Conservation (phyloP, 306 rosid genomes). For the Carpinus viminea region DNA sequence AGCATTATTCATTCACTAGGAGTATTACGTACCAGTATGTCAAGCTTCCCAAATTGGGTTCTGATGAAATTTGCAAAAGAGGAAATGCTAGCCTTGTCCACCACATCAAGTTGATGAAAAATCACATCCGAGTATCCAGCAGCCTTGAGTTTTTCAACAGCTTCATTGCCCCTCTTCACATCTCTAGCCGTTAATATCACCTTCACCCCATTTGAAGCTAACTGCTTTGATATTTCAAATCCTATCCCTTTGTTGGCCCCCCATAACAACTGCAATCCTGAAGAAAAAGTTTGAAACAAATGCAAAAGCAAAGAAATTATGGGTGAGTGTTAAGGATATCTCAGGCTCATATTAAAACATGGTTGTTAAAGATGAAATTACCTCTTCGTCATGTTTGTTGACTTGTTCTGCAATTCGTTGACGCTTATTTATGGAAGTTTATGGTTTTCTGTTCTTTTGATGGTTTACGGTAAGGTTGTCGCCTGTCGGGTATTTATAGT, state of each 20-base stretch:
- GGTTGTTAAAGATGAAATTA: not conserved
- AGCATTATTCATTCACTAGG: too few relatives aligned
- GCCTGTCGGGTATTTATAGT: too few relatives aligned
- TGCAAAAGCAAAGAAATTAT: not conserved
- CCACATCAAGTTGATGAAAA: slow-evolving; percentile 11
- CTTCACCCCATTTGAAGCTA: not conserved
- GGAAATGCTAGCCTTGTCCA: not conserved
- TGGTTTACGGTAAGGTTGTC: too few relatives aligned
- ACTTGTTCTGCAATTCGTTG: not conserved
- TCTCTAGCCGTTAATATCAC: slow-evolving; percentile 7
- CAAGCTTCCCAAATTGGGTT: slow-evolving; percentile 6
- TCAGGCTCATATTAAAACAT: not conserved
- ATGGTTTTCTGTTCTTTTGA: too few relatives aligned
- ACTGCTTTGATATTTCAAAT: not conserved
- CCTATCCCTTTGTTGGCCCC: slow-evolving; percentile 28
- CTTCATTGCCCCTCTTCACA: not conserved
- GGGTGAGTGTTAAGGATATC: too few relatives aligned
- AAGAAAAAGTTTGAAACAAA: not conserved
- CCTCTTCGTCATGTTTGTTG: not conserved
- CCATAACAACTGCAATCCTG: slow-evolving; percentile 24
- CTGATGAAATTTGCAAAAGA: not conserved
- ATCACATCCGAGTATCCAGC: not conserved
- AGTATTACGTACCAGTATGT: not conserved
- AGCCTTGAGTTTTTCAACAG: not conserved
- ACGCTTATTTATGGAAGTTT: too few relatives aligned